Percentiles rank a stretch among this genome's conserved stretches.
phyloP scores from a whole-genome alignment of 345 rosid species.

The Salix viminalis region DNA sequence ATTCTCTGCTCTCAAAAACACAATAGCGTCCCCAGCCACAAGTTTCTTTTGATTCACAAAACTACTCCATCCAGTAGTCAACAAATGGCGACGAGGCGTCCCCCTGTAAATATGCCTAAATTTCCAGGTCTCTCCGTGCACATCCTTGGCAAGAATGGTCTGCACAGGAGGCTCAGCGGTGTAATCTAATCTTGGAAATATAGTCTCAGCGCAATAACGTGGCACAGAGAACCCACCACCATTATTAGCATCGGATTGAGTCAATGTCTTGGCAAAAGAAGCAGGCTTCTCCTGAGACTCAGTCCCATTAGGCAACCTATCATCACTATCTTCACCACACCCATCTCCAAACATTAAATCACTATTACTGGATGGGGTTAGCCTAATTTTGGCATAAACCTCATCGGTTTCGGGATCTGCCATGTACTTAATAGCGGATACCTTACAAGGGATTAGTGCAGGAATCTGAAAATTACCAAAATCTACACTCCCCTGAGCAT shows the following conservation, averaged over 20 bases:
- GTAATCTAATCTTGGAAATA: slow-evolving; percentile 81
- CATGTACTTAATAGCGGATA: slow-evolving; percentile 65
- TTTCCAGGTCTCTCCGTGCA: slow-evolving; percentile 83
- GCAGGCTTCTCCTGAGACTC: slow-evolving; percentile 62
- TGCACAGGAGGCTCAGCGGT: slow-evolving; percentile 93
- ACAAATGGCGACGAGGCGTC: slow-evolving; percentile 87
- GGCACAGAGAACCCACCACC: slow-evolving; percentile 99
- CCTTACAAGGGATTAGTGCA: slow-evolving; percentile 53
- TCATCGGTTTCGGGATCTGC: slow-evolving; percentile 91
- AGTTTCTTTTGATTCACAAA: slow-evolving; percentile 98
- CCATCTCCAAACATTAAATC: slow-evolving; percentile 26
- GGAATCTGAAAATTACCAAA: slow-evolving; percentile 47
- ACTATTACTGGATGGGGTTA: slow-evolving; percentile 45
- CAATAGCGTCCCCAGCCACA: slow-evolving; percentile 91
- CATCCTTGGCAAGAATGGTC: slow-evolving; percentile 86
- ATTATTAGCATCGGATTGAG: slow-evolving; percentile 95
- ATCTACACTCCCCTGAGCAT: slow-evolving; percentile 59
- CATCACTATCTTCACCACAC: slow-evolving; percentile 30
- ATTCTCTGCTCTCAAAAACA: slow-evolving; percentile 72
- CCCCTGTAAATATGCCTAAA: slow-evolving; percentile 96
- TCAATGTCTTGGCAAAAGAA: slow-evolving; percentile 89
- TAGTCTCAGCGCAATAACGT: slow-evolving; percentile 95
- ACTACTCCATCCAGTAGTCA: slow-evolving; percentile 98
- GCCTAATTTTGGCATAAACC: slow-evolving; percentile 67
- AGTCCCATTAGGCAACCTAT: slow-evolving; percentile 25